Conservation (phyloP, 2,329 filamentous ascomycete species). For the Lecanoromycetidae sp. region DNA sequence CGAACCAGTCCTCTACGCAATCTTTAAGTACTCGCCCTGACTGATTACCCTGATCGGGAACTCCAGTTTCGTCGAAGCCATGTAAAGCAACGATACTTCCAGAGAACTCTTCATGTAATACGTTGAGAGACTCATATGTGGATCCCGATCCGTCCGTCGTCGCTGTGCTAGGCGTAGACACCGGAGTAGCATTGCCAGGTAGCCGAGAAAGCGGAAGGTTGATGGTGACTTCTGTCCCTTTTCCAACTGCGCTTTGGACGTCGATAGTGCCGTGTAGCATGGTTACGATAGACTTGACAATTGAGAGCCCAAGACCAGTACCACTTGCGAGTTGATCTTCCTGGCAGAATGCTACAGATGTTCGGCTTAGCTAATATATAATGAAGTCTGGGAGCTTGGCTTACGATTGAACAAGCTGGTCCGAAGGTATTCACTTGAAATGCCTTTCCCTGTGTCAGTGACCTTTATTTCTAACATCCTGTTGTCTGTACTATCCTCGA, state of each 20-base stretch:
- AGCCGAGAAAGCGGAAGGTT: slow-evolving; percentile 30
- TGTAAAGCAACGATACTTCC: slow-evolving; percentile 9
- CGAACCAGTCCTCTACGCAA: slow-evolving; percentile 29
- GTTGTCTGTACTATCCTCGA: slow-evolving; percentile 16
- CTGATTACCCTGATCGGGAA: not conserved
- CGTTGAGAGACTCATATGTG: slow-evolving; percentile 11
- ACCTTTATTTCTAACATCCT: slow-evolving; percentile 33
- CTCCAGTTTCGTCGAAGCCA: slow-evolving; percentile 2
- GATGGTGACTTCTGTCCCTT: slow-evolving; percentile 45
- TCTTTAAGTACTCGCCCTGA: slow-evolving; percentile 2
- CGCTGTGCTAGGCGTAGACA: slow-evolving; percentile 15
- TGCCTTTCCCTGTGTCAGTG: slow-evolving; percentile 54
- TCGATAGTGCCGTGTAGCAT: slow-evolving; percentile 48
- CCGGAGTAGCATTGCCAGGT: slow-evolving; percentile 11
- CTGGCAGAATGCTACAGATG: slow-evolving; percentile 30
- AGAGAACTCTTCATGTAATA: slow-evolving; percentile 4
- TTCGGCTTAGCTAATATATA: not conserved
- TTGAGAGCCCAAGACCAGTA: slow-evolving; percentile 52
- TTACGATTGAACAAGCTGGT: slow-evolving; percentile 47
- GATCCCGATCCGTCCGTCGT: not conserved
- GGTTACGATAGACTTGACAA: slow-evolving; percentile 50
- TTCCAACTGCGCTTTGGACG: slow-evolving; percentile 40
- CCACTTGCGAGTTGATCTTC: slow-evolving; percentile 50
- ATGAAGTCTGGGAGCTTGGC: not conserved
- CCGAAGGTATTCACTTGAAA: slow-evolving; percentile 49